Evolutionary conservation across 106 monocot genomes (phyloP), one percentile per base, ranked within the genome.

Genomic region (Acanthochlamys bracteata): DNA sequence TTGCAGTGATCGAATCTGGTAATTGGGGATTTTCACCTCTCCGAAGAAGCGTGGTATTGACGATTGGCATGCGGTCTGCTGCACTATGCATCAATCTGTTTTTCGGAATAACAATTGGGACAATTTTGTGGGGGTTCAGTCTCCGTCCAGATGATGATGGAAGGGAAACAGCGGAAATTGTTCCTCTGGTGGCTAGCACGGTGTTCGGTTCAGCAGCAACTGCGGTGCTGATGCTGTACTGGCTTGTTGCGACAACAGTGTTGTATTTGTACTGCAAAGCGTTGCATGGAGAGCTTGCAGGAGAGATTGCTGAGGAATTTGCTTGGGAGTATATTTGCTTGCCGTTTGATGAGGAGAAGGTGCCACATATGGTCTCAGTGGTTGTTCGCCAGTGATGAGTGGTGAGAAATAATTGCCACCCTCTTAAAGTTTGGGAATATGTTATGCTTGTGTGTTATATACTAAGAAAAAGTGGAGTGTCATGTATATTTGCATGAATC

Each of bases 301-400:
- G 56, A 24, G 86, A 86, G 79, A 79, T 86, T 15, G 75, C 73
- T 1, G 76, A 74, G 51, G 86, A 86, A 56, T 82, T 86, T 23
- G 79, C 79, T 11, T 65, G 63, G 20, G 76, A 76, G 60, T 87
- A 87, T 41, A 71, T 82, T 1, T 79, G 57, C 56, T 68, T 86
- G 21, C 86, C 86, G 0, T 83, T 77, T 43, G 82, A 86, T 41
- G 73, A 79, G 16, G 43, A 24, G 24, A 83, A 80, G 61, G 74
- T 74, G n/a, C 86, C 82, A n/a, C 76, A 74, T 68, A 58, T 83
- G 17, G 76, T 86, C 10, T 86, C 86, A 2, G 86, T 86, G n/a
- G n/a, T n/a, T 16, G 53, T 82, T 47, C 65, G 43, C 17, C 73
- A 49, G 41, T 46, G 45, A 46, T 46, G 45, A 46, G n/a, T n/a